These are phyloP conservation scores for Oryza rufipogon DNA, from an alignment of 176 grass and related monocot genomes.

Conservation along the genomic window DNA sequence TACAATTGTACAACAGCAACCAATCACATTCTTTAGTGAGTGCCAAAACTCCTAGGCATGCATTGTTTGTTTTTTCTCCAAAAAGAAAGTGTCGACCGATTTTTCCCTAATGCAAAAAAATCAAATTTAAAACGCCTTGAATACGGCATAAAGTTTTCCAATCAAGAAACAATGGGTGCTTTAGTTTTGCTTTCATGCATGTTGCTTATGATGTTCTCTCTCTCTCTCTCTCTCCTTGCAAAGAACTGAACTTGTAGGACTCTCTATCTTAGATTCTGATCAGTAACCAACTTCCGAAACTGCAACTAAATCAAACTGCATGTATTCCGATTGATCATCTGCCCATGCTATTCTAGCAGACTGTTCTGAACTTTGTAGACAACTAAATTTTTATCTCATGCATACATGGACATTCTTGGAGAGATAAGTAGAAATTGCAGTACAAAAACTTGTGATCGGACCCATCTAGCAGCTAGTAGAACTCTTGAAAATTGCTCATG, in stretches of 20 bases:
- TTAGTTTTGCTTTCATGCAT: slow-evolving; percentile 18
- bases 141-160: neutral
- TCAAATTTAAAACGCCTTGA: neutral
- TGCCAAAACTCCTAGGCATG: neutral
- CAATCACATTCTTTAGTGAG: neutral
- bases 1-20: neutral
- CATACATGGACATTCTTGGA: neutral
- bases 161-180: neutral
- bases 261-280: neutral
- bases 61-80: neutral
- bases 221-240: neutral
- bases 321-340: neutral
- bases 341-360: neutral
- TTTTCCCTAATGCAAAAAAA: neutral
- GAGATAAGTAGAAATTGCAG: neutral
- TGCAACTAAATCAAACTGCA: neutral
- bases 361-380: neutral
- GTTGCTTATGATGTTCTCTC: neutral
- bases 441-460: no score
- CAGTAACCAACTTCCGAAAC: neutral
- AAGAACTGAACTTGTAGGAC: neutral
- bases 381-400: neutral
- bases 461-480: no score
- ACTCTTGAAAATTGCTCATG: no score
- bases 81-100: neutral